phyloP scores from a whole-genome alignment of 805 yeast species.

The Kazachstania bromeliacearum region DNA sequence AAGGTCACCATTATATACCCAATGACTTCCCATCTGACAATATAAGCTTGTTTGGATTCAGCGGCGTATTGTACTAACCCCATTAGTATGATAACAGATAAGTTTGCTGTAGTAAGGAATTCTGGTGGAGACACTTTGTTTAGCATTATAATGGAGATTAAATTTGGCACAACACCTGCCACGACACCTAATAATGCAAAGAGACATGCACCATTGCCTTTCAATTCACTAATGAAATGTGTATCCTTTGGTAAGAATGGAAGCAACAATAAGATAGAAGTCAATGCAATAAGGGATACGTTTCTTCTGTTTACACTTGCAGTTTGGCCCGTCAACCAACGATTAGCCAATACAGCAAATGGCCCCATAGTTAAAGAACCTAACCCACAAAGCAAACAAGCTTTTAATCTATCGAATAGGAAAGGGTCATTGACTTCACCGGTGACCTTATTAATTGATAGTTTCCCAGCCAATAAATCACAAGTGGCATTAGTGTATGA shows the following conservation, averaged over 20 bases:
- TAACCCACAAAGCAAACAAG: slow-evolving; percentile 26
- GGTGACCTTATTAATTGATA: slow-evolving; percentile 25
- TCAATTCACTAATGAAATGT: background rate
- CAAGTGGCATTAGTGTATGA: slow-evolving; percentile 29
- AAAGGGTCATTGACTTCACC: slow-evolving; percentile 30
- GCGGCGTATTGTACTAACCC: slow-evolving; percentile 26
- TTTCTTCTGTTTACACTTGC: slow-evolving; percentile 5
- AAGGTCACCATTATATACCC: slow-evolving; percentile 22
- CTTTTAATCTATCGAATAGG: slow-evolving; percentile 29
- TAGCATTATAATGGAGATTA: slow-evolving; percentile 18
- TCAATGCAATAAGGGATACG: slow-evolving; percentile 14
- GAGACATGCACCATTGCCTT: slow-evolving; percentile 13
- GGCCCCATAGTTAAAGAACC: slow-evolving; percentile 27
- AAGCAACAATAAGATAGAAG: slow-evolving; percentile 14
- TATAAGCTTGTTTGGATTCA: slow-evolving; percentile 22
- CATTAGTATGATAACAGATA: slow-evolving; percentile 22
- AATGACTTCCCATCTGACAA: slow-evolving; percentile 28
- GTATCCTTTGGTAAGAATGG: slow-evolving; percentile 16
- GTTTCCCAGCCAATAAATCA: slow-evolving; percentile 26
- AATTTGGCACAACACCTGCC: slow-evolving; percentile 22
- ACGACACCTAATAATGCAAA: slow-evolving; percentile 10
- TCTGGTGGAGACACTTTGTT: slow-evolving; percentile 21
- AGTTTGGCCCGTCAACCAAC: slow-evolving; percentile 17
- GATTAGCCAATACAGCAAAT: slow-evolving; percentile 23
- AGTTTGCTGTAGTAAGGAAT: slow-evolving; percentile 21